Evolutionary conservation across 768 basidiomycete genomes (phyloP).

Genomic region (Basidioascus undulatus): DNA sequence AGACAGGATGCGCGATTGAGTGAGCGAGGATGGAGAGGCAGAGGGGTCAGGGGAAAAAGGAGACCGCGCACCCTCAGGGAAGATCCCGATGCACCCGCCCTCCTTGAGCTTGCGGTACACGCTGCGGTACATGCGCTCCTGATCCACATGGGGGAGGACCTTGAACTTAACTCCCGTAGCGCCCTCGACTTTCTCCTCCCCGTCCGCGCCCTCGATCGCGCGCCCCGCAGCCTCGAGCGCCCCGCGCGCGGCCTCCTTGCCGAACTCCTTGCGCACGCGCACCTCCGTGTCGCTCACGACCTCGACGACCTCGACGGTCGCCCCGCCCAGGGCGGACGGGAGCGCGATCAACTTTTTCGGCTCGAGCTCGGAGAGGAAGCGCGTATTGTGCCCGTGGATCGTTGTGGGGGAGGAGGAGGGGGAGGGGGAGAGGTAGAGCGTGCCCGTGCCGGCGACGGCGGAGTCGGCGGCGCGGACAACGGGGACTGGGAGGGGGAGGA

Average conservation of each 20-base stretch:
- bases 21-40: background rate
- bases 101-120: slow-evolving; percentile 70
- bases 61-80: slow-evolving; percentile 59
- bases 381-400: slow-evolving; percentile 59
- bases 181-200: slow-evolving; percentile 17
- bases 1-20: background rate
- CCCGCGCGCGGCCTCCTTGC: slow-evolving; percentile 51
- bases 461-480: slow-evolving; percentile 76
- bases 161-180: slow-evolving; percentile 34
- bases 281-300: slow-evolving; percentile 71
- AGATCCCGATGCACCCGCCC: slow-evolving; percentile 84
- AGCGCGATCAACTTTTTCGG: slow-evolving; percentile 71
- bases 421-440: slow-evolving; percentile 34
- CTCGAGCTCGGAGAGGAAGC: slow-evolving; percentile 42
- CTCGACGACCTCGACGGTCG: slow-evolving; percentile 60
- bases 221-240: slow-evolving; percentile 32
- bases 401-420: slow-evolving; percentile 51
- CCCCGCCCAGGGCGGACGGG: slow-evolving; percentile 50
- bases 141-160: slow-evolving; percentile 67
- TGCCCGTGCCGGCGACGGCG: slow-evolving; percentile 48
- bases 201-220: slow-evolving; percentile 6
- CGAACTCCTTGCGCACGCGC: slow-evolving; percentile 64
- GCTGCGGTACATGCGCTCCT: slow-evolving; percentile 71
- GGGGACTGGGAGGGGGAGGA: slow-evolving; percentile 37
- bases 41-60: background rate